Conservation (phyloP, 495 filamentous ascomycete genomes). For the Lepidopterella palustris region DNA sequence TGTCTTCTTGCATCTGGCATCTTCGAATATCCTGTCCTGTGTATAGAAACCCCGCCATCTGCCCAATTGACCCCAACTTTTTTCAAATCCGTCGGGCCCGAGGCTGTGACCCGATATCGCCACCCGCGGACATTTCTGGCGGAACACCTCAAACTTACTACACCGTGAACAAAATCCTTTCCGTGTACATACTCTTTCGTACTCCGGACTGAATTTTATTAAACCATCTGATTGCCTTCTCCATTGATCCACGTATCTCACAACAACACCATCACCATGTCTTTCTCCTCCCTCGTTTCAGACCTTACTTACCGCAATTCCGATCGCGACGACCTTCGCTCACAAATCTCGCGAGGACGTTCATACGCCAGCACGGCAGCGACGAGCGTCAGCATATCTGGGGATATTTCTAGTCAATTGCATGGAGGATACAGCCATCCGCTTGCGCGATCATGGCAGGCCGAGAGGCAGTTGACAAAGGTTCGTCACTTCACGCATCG, state of each 20-base stretch:
- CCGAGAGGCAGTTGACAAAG: conserved; percentile 95
- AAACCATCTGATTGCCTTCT: background rate
- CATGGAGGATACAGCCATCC: conserved; percentile 94
- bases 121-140: conserved; percentile 1
- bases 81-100: background rate
- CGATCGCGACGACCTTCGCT: conserved; percentile 53
- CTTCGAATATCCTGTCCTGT: background rate
- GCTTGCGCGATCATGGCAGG: conserved; percentile 86
- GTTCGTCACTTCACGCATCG: conserved; percentile 39
- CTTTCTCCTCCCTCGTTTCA: conserved; percentile 84
- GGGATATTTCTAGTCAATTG: conserved; percentile 89
- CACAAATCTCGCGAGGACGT: conserved; percentile 64
- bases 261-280: conserved; percentile 52
- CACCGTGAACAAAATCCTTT: background rate
- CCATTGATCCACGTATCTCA: background rate
- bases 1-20: background rate
- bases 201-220: background rate
- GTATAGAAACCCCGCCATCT: background rate
- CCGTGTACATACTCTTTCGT: background rate
- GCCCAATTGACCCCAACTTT: background rate
- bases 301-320: conserved; percentile 68
- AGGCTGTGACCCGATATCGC: background rate
- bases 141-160: background rate
- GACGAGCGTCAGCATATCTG: conserved; percentile 88
- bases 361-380: conserved; percentile 83